Evolutionary conservation across 768 basidiomycete species (phyloP).

Genomic region (Xerocomellus chrysenteron): DNA sequence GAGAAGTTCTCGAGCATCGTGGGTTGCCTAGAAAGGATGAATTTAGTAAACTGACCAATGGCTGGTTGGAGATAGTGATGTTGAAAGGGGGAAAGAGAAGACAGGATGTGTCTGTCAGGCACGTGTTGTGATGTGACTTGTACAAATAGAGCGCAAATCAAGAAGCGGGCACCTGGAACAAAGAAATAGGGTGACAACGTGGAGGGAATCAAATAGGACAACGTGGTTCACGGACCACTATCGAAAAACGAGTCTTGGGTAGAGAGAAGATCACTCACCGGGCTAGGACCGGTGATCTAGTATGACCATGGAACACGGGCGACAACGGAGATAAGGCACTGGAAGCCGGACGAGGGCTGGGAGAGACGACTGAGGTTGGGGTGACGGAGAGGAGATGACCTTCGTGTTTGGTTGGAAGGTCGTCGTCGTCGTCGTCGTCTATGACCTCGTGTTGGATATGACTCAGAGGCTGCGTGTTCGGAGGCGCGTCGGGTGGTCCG

Average conservation of each 20-base stretch:
- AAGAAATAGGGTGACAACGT: slow-evolving; percentile 18
- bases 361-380: slow-evolving; percentile 9
- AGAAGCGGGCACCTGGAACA: background rate
- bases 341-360: slow-evolving; percentile 12
- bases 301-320: slow-evolving; percentile 23
- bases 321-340: slow-evolving; percentile 14
- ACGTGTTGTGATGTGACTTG: slow-evolving; percentile 19
- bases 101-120: background rate
- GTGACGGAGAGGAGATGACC: slow-evolving; percentile 20
- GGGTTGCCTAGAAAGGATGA: slow-evolving; percentile 38
- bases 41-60: slow-evolving; percentile 14
- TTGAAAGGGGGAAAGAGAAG: background rate
- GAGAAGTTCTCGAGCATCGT: slow-evolving; percentile 53
- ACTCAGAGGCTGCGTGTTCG: slow-evolving; percentile 6
- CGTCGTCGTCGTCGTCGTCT: slow-evolving; percentile 21
- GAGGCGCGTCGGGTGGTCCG: slow-evolving; percentile 8
- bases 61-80: background rate
- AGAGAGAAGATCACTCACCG: slow-evolving; percentile 23
- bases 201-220: slow-evolving; percentile 1
- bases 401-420: slow-evolving; percentile 27
- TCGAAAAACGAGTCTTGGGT: background rate
- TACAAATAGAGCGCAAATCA: slow-evolving; percentile 12
- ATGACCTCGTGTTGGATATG: slow-evolving; percentile 11
- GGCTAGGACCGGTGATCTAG: slow-evolving; percentile 31
- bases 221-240: background rate